These are phyloP conservation scores for Psophocarpus tetragonolobus DNA, from an alignment of 306 rosid species.

Conservation along the genomic window DNA sequence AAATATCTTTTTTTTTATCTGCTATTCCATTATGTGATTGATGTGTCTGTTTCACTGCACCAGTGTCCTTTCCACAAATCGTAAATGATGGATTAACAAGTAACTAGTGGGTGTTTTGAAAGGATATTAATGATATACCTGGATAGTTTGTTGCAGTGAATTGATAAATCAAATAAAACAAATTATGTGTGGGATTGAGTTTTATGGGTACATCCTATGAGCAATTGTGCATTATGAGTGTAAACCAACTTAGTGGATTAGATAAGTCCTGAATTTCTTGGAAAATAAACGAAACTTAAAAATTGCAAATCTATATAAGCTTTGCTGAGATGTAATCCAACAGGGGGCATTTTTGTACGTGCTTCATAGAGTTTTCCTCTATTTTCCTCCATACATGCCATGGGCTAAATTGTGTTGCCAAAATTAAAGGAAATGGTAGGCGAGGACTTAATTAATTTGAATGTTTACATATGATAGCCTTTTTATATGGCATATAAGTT, in stretches of 20 bases:
- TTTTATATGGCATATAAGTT: not conserved
- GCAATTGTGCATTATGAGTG: not conserved
- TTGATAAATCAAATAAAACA: not conserved
- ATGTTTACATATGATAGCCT: not conserved
- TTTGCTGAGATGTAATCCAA: not conserved
- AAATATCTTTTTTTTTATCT: not conserved
- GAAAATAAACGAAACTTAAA: constrained; percentile 6
- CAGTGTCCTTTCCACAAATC: not conserved
- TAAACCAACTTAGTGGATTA: constrained; percentile 1
- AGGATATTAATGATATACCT: not conserved
- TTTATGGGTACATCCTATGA: not conserved
- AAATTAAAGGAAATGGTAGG: not conserved
- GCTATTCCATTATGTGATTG: constrained; percentile 1
- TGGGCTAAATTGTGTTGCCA: not conserved
- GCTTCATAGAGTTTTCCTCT: not conserved
- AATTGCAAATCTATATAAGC: not conserved
- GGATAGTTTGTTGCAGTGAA: not conserved
- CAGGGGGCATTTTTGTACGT: not conserved
- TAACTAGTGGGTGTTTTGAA: constrained; percentile 6
- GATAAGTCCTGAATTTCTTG: not conserved
- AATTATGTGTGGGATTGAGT: not conserved
- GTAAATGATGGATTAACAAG: constrained; percentile 17
- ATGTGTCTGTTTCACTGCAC: constrained; percentile 6
- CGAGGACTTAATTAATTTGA: constrained; percentile 4
- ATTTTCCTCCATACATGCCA: not conserved